These are phyloP conservation scores for Lentinula edodes DNA, from an alignment of 768 basidiomycete genomes.

Conservation along the genomic window DNA sequence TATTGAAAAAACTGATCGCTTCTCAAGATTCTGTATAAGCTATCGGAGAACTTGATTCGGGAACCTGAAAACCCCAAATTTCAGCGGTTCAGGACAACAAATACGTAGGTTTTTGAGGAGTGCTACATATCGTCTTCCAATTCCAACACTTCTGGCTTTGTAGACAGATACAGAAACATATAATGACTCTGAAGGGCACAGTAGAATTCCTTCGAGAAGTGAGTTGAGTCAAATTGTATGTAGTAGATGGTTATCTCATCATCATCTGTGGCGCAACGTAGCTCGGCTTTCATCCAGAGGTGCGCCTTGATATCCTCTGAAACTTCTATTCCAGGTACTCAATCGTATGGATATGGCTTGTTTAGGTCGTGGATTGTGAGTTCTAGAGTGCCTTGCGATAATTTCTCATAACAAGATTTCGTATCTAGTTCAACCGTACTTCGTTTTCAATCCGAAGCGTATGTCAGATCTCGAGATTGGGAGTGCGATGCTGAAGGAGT, in stretches of 20 bases:
- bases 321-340: background rate
- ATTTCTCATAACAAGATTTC: background rate
- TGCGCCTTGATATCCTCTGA: conserved; percentile 20
- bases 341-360: background rate
- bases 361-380: conserved; percentile 49
- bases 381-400: background rate
- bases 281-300: conserved; percentile 74
- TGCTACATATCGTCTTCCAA: conserved; percentile 31
- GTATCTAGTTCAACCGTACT: conserved; percentile 57
- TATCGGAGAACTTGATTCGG: conserved; percentile 67
- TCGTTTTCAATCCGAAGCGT: conserved; percentile 50
- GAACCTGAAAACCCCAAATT: conserved; percentile 73
- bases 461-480: conserved; percentile 58
- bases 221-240: conserved; percentile 21
- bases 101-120: conserved; percentile 25
- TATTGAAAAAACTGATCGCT: conserved; percentile 10
- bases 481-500: conserved; percentile 58
- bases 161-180: conserved; percentile 28
- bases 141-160: background rate
- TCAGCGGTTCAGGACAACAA: conserved; percentile 72
- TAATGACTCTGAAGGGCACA: conserved; percentile 69
- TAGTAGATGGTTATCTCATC: conserved; percentile 6
- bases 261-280: conserved; percentile 21
- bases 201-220: conserved; percentile 80
- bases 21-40: conserved; percentile 38